These are phyloP conservation scores for Wickerhamomyces strasburgensis DNA, from an alignment of 805 yeast species.

Conservation along the genomic window DNA sequence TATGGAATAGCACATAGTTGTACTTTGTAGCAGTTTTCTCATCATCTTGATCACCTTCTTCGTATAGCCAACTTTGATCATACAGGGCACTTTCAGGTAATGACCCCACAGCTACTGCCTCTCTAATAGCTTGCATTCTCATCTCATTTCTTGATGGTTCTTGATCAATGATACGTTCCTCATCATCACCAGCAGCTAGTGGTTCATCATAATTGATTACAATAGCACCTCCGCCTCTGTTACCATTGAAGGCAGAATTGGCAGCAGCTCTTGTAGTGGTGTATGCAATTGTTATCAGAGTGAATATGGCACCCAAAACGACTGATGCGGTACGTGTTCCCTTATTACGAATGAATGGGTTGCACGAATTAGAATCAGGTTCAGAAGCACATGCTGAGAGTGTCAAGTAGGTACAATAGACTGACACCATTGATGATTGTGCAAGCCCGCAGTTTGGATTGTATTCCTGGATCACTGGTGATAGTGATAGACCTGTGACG, in stretches of 20 bases:
- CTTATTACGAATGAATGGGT: conserved; percentile 82
- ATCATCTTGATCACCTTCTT: conserved; percentile 46
- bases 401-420: conserved; percentile 86
- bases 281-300: conserved; percentile 92
- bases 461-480: conserved; percentile 81
- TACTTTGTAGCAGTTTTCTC: conserved; percentile 64
- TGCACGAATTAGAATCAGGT: conserved; percentile 91
- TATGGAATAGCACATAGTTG: conserved; percentile 82
- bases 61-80: conserved; percentile 60
- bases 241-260: conserved; percentile 55
- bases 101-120: conserved; percentile 95
- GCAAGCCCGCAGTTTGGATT: conserved; percentile 96
- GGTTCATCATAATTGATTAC: conserved; percentile 28
- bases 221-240: conserved; percentile 32
- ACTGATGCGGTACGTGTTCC: conserved; percentile 90
- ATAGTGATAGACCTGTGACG: conserved; percentile 66
- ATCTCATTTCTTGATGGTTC: conserved; percentile 61
- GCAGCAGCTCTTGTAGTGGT: conserved; percentile 97
- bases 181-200: conserved; percentile 7
- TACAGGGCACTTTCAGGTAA: conserved; percentile 87
- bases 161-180: conserved; percentile 36
- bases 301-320: conserved; percentile 85
- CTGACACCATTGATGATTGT: conserved; percentile 91
- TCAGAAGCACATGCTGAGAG: conserved; percentile 93
- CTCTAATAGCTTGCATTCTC: conserved; percentile 82